These are phyloP conservation scores for Colletotrichum trifolii DNA, from an alignment of 2,329 filamentous ascomycete species.

Conservation along the genomic window DNA sequence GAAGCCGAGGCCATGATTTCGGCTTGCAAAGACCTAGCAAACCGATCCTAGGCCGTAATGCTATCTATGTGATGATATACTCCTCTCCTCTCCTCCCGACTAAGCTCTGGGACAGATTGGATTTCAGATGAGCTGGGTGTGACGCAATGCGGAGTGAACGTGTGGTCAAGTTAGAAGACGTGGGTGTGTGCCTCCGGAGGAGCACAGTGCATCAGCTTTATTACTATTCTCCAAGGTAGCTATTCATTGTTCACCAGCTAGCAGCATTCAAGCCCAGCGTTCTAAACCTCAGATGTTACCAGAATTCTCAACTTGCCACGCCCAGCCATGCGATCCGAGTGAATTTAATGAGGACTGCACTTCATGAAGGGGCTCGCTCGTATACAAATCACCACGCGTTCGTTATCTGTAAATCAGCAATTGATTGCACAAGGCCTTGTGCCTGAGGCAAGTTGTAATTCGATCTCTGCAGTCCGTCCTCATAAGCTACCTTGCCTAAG, in stretches of 20 bases:
- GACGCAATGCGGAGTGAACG: constrained; percentile 3
- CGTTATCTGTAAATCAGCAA: neutral
- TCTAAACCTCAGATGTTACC: too few species aligned
- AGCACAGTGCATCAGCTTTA: too few species aligned
- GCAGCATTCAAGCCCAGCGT: too few species aligned
- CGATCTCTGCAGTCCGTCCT: too few species aligned
- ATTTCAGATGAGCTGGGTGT: constrained; percentile 2
- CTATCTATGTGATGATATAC: neutral
- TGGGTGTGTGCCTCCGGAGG: neutral
- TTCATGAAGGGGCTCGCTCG: too few species aligned
- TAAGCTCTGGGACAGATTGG: neutral
- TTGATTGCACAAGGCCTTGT: constrained; percentile 2
- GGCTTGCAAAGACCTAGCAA: constrained; percentile 19
- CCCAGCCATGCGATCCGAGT: too few species aligned
- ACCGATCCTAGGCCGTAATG: constrained; percentile 12
- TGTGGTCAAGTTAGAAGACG: neutral
- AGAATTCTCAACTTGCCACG: too few species aligned
- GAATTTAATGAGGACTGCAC: too few species aligned
- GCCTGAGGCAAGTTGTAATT: constrained; percentile 35
- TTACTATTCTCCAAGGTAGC: too few species aligned
- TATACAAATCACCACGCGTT: too few species aligned
- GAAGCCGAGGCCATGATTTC: constrained; percentile 27
- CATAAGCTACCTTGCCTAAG: too few species aligned
- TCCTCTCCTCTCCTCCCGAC: neutral
- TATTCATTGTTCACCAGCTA: too few species aligned